Conservation (phyloP, 192 early-diverging fungal genomes). For the Coemansia sp. region DNA sequence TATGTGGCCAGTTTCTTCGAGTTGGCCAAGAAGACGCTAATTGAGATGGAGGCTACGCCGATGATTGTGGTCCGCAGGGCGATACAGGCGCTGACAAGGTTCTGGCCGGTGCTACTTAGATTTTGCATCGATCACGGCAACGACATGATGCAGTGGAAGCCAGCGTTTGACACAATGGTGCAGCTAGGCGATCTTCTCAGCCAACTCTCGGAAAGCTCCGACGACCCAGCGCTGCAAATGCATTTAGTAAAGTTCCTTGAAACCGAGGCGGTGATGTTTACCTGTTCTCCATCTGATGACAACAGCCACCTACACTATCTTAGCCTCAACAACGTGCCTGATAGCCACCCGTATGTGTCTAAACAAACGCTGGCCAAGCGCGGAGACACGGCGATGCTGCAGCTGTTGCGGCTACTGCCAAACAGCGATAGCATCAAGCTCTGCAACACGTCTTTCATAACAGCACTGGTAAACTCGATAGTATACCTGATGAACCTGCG, state of each 20-base stretch:
- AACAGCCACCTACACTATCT: constrained; percentile 3
- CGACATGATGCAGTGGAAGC: constrained; percentile 14
- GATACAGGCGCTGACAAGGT: constrained; percentile 43
- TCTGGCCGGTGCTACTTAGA: constrained; percentile 35
- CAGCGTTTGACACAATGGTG: constrained; percentile 24
- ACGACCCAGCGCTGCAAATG: constrained; percentile 43
- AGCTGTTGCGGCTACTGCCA: constrained; percentile 44
- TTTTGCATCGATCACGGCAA: constrained; percentile 11
- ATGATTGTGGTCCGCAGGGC: constrained; percentile 38
- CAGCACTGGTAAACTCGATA: constrained; percentile 42
- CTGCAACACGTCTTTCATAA: constrained; percentile 52
- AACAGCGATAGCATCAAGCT: constrained; percentile 44
- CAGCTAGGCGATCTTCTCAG: constrained; percentile 13
- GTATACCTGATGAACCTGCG: constrained; percentile 50
- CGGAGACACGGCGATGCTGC: constrained; percentile 33
- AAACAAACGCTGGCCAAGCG: constrained; percentile 22
- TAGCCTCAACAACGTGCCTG: constrained; percentile 19
- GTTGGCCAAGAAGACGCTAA: constrained; percentile 24
- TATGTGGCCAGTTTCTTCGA: constrained; percentile 29
- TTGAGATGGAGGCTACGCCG: constrained; percentile 32
- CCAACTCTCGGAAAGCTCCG: constrained; percentile 24
- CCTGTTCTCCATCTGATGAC: not conserved
- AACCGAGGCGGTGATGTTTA: constrained; percentile 38
- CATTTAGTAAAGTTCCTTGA: constrained; percentile 51
- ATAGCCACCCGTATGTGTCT: constrained; percentile 30